Evolutionary conservation across 1,139 yeast genomes (phyloP), one percentile per base, ranked within the genome.

Genomic region (Geotrichum siamense): DNA sequence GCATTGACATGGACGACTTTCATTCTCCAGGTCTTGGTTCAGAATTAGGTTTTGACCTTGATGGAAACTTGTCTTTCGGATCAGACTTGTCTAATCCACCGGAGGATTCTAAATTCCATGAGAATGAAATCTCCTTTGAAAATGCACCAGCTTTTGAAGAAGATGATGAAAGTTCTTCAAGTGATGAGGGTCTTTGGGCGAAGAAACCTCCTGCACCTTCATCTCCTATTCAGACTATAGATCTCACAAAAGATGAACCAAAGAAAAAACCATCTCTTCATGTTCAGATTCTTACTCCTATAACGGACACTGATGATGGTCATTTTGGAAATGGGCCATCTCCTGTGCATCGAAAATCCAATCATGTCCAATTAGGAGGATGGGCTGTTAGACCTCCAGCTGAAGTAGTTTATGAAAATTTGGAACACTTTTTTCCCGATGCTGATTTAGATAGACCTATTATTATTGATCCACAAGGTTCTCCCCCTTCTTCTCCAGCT

Each of bases 361-460:
- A 37, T 3, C 41, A 47, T 21, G 30, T 43, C 10, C 39, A 47
- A 9, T 36, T 38, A 17, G 47, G 47, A 6, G 50, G 50, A 1
- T 62, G 61, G 78, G 76, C 80, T 9, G 81, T 91, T 5, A 77
- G 98, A 59, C 99, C 99, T 1, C 89, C 98, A 0, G 82, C 95
- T 0, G 97, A 91, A 57, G 94, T 84, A 40, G 82, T 93, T 30
- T 91, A 87, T 59, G 86, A 87, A 48, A 87, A 93, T 57, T 73
- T 93, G 54, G 98, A 91, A 56, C 76, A 77, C 56, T 93, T 85
- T 61, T 93, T 93, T 69, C 98, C 98, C 0, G 74, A 84, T 54
- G 81, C 97, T 0, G 91, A 91, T 63, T 73, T 93, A 50, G 98
- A 93, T 59, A 83, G 83, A 56, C 95, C 97, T 1, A 86, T 91